A percentile compares a stretch with the other conserved stretches of the same genome.
Evolutionary conservation across 257 asterid species (phyloP).

Genomic region (Solanum chiquidenum): DNA sequence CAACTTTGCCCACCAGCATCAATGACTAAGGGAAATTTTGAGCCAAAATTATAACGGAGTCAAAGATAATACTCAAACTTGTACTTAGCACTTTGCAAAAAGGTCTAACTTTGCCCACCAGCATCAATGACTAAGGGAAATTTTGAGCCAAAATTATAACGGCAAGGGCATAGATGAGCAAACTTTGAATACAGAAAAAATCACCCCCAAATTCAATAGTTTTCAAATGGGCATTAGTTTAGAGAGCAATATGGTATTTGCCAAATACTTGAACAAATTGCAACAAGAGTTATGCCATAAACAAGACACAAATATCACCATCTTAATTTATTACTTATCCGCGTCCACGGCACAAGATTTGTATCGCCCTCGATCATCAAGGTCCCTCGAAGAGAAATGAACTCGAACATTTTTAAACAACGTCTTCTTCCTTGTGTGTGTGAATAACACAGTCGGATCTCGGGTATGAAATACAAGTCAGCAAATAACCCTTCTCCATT

Average conservation of each 20-base stretch:
- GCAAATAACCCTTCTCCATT: slow-evolving; percentile 26
- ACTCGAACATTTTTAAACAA: not conserved
- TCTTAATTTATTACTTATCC: not conserved
- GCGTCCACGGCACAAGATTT: not conserved
- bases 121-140: not conserved
- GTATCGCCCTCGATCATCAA: not conserved
- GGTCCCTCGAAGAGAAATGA: not conserved
- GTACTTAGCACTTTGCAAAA: not conserved
- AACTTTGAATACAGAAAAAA: not conserved
- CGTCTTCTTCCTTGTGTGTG: slow-evolving; percentile 31
- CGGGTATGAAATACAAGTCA: slow-evolving; percentile 29
- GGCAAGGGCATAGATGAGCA: not conserved
- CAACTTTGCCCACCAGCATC: too few species aligned
- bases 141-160: not conserved
- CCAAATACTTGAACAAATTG: not conserved
- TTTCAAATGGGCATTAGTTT: not conserved
- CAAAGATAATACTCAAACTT: not conserved
- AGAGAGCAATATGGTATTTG: not conserved
- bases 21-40: too few species aligned
- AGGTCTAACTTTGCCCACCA: not conserved
- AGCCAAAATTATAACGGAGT: too few species aligned
- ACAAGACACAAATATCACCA: not conserved
- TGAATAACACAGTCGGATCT: slow-evolving; percentile 22
- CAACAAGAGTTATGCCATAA: not conserved
- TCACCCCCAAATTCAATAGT: not conserved